Percentiles rank a stretch among this genome's conserved stretches.
Evolutionary conservation across 768 basidiomycete species (phyloP).

Genomic region (Cubamyces sp.): DNA sequence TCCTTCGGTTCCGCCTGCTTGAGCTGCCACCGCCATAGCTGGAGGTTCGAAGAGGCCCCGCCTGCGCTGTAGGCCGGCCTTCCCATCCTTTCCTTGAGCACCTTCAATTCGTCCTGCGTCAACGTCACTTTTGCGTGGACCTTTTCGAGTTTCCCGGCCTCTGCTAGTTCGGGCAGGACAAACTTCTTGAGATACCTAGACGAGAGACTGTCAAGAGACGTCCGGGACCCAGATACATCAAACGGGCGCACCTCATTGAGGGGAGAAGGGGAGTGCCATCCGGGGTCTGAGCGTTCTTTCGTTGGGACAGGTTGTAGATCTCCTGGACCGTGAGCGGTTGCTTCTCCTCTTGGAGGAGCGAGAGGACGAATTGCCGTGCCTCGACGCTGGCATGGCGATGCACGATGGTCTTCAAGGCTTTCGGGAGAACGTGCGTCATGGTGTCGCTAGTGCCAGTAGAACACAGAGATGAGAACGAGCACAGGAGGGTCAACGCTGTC

Average conservation of each 20-base stretch:
- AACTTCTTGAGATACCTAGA: constrained; percentile 58
- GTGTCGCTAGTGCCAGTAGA: too few species aligned
- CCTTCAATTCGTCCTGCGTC: constrained; percentile 33
- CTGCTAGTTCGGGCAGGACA: constrained; percentile 52
- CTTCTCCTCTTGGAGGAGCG: constrained; percentile 26
- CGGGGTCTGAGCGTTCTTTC: constrained; percentile 8
- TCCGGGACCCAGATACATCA: background rate
- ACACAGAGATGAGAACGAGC: background rate
- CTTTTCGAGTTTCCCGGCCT: constrained; percentile 47
- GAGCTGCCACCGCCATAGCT: constrained; percentile 48
- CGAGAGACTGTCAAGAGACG: background rate
- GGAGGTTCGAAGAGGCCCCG: constrained; percentile 33
- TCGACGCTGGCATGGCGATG: constrained; percentile 17
- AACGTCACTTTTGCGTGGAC: constrained; percentile 40
- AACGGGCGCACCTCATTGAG: constrained; percentile 51
- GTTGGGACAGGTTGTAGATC: constrained; percentile 32
- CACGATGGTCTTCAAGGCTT: background rate
- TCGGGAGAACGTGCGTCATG: constrained; percentile 4
- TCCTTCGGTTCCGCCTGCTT: background rate
- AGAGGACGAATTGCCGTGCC: constrained; percentile 32
- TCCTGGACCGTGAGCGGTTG: constrained; percentile 34
- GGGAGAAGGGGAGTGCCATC: constrained; percentile 50
- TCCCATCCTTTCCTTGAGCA: constrained; percentile 26
- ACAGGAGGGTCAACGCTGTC: background rate
- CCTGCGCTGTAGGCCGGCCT: constrained; percentile 30